These are phyloP conservation scores for Penicillium sp. DNA, from an alignment of 2,329 filamentous ascomycete genomes.

Conservation along the genomic window DNA sequence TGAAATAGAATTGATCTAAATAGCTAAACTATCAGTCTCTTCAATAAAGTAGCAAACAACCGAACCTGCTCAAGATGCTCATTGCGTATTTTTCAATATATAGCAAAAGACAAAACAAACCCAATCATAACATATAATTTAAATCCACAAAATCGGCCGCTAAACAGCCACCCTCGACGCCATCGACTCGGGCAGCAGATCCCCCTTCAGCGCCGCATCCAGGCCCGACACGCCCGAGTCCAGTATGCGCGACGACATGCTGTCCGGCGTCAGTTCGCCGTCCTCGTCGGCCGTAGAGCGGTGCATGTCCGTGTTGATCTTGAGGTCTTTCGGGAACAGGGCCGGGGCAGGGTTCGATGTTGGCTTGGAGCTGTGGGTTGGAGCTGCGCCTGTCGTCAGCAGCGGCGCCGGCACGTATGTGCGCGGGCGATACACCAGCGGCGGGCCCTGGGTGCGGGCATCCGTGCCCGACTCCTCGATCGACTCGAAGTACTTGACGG, in stretches of 20 bases:
- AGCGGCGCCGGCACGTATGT: constrained; percentile 33
- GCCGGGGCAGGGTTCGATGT: constrained; percentile 26
- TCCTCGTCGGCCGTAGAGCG: constrained; percentile 34
- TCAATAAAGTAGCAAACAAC: constrained; percentile 10
- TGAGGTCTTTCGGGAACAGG: constrained; percentile 35
- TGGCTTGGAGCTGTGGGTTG: constrained; percentile 13
- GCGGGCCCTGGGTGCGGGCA: constrained; percentile 40
- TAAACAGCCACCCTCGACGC: constrained; percentile 31
- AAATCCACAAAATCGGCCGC: too few relatives aligned
- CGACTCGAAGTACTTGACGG: constrained; percentile 69
- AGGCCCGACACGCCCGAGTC: constrained; percentile 43
- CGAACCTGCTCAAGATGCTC: constrained; percentile 7
- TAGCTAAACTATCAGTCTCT: constrained; percentile 13
- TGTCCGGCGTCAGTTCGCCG: constrained; percentile 44
- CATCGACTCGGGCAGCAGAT: constrained; percentile 43
- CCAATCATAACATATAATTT: too few relatives aligned
- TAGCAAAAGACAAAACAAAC: not conserved
- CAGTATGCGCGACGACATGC: constrained; percentile 46
- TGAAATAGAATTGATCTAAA: constrained; percentile 2
- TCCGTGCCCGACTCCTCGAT: constrained; percentile 62
- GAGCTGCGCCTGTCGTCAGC: constrained; percentile 17
- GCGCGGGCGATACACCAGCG: constrained; percentile 37
- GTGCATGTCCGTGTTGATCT: constrained; percentile 42
- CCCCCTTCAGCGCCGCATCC: constrained; percentile 37
- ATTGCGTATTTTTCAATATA: not conserved